Base-by-base conservation (phyloP, 805 yeast species). In the Cyberlindnera euphorbiiphila region DNA sequence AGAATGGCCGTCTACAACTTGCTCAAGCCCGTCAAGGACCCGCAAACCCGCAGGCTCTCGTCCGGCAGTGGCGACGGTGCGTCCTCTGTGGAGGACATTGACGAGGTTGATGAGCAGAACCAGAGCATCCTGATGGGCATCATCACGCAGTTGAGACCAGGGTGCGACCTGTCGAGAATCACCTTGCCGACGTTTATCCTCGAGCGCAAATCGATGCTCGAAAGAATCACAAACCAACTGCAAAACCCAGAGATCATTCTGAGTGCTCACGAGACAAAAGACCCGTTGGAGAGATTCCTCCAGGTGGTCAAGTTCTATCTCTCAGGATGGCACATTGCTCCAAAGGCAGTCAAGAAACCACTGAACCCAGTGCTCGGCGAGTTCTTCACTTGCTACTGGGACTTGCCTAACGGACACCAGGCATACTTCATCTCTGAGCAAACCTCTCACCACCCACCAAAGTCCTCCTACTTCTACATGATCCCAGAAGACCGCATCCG, bases 371-470 rank as follows among this genome's bases (percentile, higher is more conserved):
- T 93, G 6, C 59, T 93, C 18, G 97, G 98, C 21, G 98, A 93
- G 59, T 73, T 82, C 49, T 93, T 86, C 61, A 75, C 86, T 15
- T 82, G 96, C 55, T 89, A 83, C 59, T 93, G 98, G 98, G 93
- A 88, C 52, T 64, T 87, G 31, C 78, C 89, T 9, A 76, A 83
- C 34, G 74, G 69, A 21, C 76, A 72, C 21, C 72, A 72, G 35
- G 95, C 96, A 0, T 91, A 74, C 58, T 93, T 91, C 59, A 62
- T 91, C 15, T 71, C 97, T 2, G 98, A 93, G 60, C 98, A 93
- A 61, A 89, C 97, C 0, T 85, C 95, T 22, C 98, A 93, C 56
- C 98, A 93, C 59, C 98, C 98, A n/a, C 98, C 98, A 11, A 84
- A 93, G 58, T 86, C 96, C 1, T 81, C 95, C 0, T 93, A 91